These are phyloP conservation scores for Lentinula raphanica DNA, from an alignment of 768 basidiomycete species.

Conservation along the genomic window DNA sequence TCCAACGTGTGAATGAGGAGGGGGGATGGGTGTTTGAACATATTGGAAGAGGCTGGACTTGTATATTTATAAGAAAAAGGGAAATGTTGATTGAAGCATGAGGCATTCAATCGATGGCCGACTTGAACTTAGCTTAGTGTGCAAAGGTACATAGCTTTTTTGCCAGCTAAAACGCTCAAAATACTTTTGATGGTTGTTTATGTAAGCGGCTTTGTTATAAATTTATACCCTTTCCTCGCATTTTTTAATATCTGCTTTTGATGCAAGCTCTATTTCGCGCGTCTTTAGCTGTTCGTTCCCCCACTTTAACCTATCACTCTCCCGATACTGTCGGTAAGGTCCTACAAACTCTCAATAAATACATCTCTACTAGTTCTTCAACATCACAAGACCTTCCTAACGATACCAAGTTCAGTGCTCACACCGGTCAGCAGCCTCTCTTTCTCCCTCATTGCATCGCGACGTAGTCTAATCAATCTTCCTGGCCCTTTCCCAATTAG, in stretches of 20 bases:
- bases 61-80: background rate
- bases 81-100: background rate
- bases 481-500: constrained; percentile 25
- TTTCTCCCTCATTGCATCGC: constrained; percentile 8
- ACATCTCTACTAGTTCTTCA: constrained; percentile 15
- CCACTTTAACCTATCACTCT: background rate
- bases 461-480: constrained; percentile 11
- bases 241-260: background rate
- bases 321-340: background rate
- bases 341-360: constrained; percentile 6
- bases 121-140: constrained; percentile 6
- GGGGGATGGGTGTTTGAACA: constrained; percentile 8
- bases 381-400: constrained; percentile 17
- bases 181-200: background rate
- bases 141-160: constrained; percentile 16
- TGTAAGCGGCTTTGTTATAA: background rate
- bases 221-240: background rate
- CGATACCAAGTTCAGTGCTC: constrained; percentile 4
- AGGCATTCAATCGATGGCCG: constrained; percentile 20
- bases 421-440: constrained; percentile 31
- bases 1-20: constrained; percentile 23
- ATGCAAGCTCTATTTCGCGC: constrained; percentile 7
- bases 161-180: background rate
- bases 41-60: constrained; percentile 10
- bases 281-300: background rate